Evolutionary conservation across 805 yeast species (phyloP), one percentile per base, ranked within the genome.

Genomic region (Sungouiella thailandica): DNA sequence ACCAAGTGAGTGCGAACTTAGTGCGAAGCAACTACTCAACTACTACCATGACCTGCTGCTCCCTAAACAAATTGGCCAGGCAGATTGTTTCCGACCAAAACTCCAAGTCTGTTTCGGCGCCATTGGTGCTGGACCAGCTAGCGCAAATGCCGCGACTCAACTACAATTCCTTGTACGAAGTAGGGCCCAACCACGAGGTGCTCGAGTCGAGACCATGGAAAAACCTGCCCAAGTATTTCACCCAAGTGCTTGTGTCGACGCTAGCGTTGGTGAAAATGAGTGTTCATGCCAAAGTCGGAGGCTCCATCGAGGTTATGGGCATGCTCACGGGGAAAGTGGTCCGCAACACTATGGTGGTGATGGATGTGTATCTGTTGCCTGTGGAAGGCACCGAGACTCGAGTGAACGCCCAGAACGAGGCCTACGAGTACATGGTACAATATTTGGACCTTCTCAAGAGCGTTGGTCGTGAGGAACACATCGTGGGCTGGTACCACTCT

Each of bases 401-500:
- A 31, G 98, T 90, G 22, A 93, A 93, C 57, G 97, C 97, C 0
- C 88, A 84, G 51, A 78, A 80, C 12, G 97, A 90, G 52, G 95
- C 94, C 0, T 89, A 89, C 57, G 97, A 90, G 55, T 93, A 82
- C 55, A 89, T 93, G 96, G 93, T 89, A 2, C 80, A 78, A 39
- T 88, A 84, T 56, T 62, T 84, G 32, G 80, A 80, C 35, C 63
- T 70, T 26, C 55, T 75, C 41, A 74, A 74, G 50, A 57, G 62
- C 17, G 62, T 70, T 13, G 76, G 75, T 1, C 50, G 60, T 16
- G 43, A 52, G n/a, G 72, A 83, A 41, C 74, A 83, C 46, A 83
- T 90, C 15, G 85, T 93, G 11, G 98, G 98, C 7, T 90, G 98
- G 98, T 90, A 93, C 59, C 97, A 70, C 58, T 87, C 90, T 4